phyloP scores from a whole-genome alignment of 2,329 filamentous ascomycete genomes.

The Hysterium pulicare region DNA sequence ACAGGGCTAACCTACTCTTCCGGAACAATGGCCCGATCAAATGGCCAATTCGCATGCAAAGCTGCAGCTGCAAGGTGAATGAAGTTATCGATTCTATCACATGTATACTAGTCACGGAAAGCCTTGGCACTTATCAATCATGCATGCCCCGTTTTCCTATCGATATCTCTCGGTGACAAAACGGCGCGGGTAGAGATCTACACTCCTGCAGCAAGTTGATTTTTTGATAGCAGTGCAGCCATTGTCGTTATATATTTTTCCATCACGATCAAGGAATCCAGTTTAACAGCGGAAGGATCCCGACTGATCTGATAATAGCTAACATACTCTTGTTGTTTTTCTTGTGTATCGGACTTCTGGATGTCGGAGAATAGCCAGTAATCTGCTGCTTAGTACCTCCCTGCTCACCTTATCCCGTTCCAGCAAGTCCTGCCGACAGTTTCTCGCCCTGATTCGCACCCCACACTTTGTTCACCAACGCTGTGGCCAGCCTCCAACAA shows the following conservation, averaged over 20 bases:
- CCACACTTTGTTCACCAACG: not conserved
- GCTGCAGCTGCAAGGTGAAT: conserved; percentile 1
- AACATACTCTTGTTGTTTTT: no score
- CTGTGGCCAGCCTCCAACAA: not conserved
- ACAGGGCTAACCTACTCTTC: no score
- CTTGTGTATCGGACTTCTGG: not conserved
- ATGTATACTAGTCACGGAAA: conserved; percentile 21
- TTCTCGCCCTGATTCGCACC: not conserved
- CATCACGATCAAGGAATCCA: no score
- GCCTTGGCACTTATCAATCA: conserved; percentile 18
- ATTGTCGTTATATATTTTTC: no score
- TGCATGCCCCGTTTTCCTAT: conserved; percentile 22
- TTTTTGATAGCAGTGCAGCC: not conserved
- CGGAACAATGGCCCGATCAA: no score
- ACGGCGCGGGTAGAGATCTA: conserved; percentile 1
- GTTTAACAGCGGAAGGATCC: no score
- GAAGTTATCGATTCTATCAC: no score
- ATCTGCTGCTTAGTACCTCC: not conserved
- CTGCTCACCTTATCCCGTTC: not conserved
- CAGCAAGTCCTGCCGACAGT: conserved; percentile 1
- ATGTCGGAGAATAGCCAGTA: not conserved
- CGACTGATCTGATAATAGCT: no score
- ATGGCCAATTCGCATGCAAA: no score
- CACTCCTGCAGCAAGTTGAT: not conserved
- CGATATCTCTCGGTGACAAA: conserved; percentile 9